Evolutionary conservation across 2,329 filamentous ascomycete species (phyloP).

Genomic region (Nothopassalora personata): DNA sequence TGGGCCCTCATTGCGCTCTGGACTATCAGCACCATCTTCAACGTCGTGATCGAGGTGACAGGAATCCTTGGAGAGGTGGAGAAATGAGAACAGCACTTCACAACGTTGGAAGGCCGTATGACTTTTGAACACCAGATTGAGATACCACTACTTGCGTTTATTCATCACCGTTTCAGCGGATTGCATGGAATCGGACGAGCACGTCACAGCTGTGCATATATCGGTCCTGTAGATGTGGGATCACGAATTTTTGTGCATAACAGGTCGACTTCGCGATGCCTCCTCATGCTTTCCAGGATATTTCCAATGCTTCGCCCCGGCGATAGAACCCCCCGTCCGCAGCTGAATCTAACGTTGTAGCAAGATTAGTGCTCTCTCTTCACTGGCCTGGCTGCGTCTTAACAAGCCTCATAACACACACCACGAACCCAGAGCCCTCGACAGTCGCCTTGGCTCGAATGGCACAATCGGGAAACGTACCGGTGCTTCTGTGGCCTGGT

Average conservation of each 20-base stretch:
- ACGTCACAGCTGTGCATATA: background rate
- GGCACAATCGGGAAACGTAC: background rate
- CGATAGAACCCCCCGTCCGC: no score
- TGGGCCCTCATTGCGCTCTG: constrained; percentile 75
- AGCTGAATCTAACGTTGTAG: no score
- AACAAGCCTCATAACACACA: no score
- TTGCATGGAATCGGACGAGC: background rate
- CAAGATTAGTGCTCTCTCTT: no score
- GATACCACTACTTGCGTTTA: background rate
- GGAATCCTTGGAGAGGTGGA: constrained; percentile 26
- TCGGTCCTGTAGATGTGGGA: background rate
- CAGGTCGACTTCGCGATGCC: no score
- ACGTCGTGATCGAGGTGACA: constrained; percentile 70
- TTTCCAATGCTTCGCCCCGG: no score
- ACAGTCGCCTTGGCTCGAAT: background rate
- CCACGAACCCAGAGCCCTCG: background rate
- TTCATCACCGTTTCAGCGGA: background rate
- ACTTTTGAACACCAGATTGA: background rate
- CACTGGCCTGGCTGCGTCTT: no score
- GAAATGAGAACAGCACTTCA: background rate
- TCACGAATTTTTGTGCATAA: background rate
- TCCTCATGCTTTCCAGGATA: no score
- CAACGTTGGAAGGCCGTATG: background rate
- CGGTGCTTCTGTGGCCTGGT: background rate
- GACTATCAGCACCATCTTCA: constrained; percentile 71